Evolutionary conservation across 768 basidiomycete species (phyloP), one percentile per base, ranked within the genome.

Genomic region (Phanerochaete carnosa): DNA sequence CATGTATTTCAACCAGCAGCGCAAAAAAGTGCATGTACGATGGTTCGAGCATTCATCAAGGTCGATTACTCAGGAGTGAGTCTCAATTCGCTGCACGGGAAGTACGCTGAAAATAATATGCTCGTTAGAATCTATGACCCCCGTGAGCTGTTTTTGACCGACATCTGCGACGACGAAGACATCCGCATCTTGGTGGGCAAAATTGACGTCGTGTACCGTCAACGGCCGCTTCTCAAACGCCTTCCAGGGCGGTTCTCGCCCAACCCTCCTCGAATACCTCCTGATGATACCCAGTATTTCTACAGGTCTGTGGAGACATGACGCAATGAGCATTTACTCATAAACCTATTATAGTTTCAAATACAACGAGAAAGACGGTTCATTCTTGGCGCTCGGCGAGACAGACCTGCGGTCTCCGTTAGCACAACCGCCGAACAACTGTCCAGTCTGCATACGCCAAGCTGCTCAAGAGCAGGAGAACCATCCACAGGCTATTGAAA

Each of bases 31-130:
- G 0, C 92, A 94, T 69, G 72, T 89, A 11, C 89, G 85, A 33
- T 94, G 90, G 90, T 82, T 89, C 29, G 81, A 88, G 56, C 91
- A 93, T 65, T 82, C 84, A 0, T 81, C 83, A 0, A 79, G 82
- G 57, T 88, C 85, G 0, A 69, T 83, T n/a, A 68, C 91, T 28
- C 74, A 79, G 29, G 85, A 90, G 62, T 55, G 47, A 2, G 57
- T 39, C 15, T 11, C 6, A 16, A 28, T 23, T 11, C 19, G 23
- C 46, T 50, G n/a, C n/a, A 43, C 39, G 4, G 39, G 11, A 43
- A 12, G 8, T 19, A 43, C 4, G 11, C 39, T 8, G 19, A 43
- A 4, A 4, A 19, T 9, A 6, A 49, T 16, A 25, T 9, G 6
- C 13, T 25, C 16, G 22, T 26, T 32, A 29, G 51, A 13, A 70